phyloP scores from a whole-genome alignment of 2,329 filamentous ascomycete genomes.

The Amylocarpus encephaloides region DNA sequence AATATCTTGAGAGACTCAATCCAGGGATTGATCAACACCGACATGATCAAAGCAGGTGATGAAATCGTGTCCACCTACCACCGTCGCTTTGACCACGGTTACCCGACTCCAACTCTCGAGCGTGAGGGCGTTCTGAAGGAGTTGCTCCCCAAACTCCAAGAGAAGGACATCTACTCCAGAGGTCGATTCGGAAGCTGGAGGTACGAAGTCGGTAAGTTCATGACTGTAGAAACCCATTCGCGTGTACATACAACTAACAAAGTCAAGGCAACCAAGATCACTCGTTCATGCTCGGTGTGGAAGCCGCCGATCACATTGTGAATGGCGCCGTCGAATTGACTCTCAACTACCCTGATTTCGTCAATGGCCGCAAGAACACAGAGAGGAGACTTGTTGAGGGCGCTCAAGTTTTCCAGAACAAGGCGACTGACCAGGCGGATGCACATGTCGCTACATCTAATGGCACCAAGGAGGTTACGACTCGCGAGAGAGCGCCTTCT shows the following conservation, averaged over 20 bases:
- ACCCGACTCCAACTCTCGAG: conserved; percentile 91
- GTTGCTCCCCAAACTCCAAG: conserved; percentile 87
- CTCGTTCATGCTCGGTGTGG: conserved; percentile 71
- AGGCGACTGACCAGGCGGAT: conserved; percentile 23
- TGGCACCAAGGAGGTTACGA: conserved; percentile 20
- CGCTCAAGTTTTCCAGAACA: conserved; percentile 29
- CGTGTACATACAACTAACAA: conserved; percentile 11
- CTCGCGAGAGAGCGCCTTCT: conserved; percentile 29
- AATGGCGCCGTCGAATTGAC: conserved; percentile 68
- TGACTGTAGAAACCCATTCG: not conserved
- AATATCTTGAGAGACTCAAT: conserved; percentile 87
- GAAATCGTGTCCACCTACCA: conserved; percentile 98
- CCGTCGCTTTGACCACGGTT: conserved; percentile 96
- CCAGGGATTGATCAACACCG: conserved; percentile 93
- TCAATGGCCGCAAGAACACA: conserved; percentile 46
- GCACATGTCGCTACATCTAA: conserved; percentile 22
- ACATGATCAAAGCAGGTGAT: conserved; percentile 85
- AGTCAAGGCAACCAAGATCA: conserved; percentile 44
- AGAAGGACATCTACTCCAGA: conserved; percentile 86
- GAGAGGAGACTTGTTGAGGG: conserved; percentile 35
- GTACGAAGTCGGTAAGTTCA: conserved; percentile 74
- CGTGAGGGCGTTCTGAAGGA: conserved; percentile 90
- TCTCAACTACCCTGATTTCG: conserved; percentile 74
- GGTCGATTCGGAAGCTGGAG: conserved; percentile 97
- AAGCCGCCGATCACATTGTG: conserved; percentile 67